phyloP scores from a whole-genome alignment of 2,329 filamentous ascomycete species.

The Shiraia bambusicola region DNA sequence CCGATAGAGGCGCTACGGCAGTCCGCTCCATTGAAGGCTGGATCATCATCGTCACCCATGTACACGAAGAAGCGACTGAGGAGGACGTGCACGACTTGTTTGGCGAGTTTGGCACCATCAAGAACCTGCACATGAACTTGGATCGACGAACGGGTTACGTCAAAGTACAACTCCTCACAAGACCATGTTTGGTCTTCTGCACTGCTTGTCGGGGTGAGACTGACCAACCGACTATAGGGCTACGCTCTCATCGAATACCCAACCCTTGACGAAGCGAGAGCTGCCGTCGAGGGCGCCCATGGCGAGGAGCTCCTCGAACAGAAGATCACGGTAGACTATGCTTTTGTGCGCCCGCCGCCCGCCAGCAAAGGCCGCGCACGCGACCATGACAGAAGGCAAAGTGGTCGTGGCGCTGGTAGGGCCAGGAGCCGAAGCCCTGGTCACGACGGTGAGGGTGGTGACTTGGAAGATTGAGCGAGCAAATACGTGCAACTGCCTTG shows the following conservation, averaged over 20 bases:
- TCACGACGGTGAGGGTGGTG: constrained; percentile 39
- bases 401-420: constrained; percentile 35
- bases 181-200: no score
- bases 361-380: constrained; percentile 50
- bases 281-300: constrained; percentile 80
- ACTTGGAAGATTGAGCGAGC: constrained; percentile 31
- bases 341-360: constrained; percentile 76
- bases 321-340: constrained; percentile 79
- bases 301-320: constrained; percentile 77
- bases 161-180: constrained; percentile 62
- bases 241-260: constrained; percentile 85
- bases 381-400: constrained; percentile 36
- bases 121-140: constrained; percentile 81
- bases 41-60: constrained; percentile 84
- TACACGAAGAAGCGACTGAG: constrained; percentile 84
- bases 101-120: constrained; percentile 81
- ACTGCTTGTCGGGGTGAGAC: not conserved
- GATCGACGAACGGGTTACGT: constrained; percentile 83
- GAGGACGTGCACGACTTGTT: constrained; percentile 81
- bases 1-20: constrained; percentile 71
- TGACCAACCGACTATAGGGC: constrained; percentile 55
- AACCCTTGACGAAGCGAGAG: constrained; percentile 74
- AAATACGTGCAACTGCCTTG: not conserved
- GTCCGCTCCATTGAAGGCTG: constrained; percentile 87
- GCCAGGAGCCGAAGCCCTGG: constrained; percentile 49